These are phyloP conservation scores for Coniochaeta sp. DNA, from an alignment of 2,329 filamentous ascomycete species.

Conservation along the genomic window DNA sequence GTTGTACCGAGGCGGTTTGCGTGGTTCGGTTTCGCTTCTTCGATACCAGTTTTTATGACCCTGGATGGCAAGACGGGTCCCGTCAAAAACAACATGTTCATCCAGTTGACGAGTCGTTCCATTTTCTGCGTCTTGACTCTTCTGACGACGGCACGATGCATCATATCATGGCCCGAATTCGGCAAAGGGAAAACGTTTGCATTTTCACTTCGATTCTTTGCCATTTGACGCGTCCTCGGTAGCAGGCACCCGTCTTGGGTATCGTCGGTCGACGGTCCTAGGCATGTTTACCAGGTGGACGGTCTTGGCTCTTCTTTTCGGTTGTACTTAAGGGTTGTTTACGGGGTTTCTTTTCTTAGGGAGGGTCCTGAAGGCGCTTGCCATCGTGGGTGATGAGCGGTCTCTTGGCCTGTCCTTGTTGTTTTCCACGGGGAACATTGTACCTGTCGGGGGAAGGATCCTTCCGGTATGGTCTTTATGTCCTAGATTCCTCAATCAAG, in stretches of 20 bases:
- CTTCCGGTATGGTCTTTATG: not conserved
- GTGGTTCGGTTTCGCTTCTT: slow-evolving; percentile 1
- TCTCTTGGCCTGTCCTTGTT: not conserved
- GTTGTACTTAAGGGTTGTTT: not conserved
- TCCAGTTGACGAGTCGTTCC: not conserved
- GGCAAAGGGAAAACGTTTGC: not conserved
- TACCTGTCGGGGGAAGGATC: not conserved
- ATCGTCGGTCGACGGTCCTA: not conserved
- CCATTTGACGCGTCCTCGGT: not conserved
- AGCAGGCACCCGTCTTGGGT: not conserved
- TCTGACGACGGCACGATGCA: not conserved
- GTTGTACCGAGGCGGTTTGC: slow-evolving; percentile 9
- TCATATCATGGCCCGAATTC: not conserved
- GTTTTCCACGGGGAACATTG: not conserved
- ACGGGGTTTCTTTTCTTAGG: not conserved
- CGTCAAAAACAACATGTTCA: not conserved
- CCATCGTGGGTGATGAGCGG: not conserved
- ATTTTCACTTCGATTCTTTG: not conserved
- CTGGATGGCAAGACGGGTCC: not conserved
- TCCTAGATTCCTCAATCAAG: not conserved
- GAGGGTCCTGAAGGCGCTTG: not conserved
- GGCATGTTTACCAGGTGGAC: not conserved
- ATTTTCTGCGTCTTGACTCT: not conserved
- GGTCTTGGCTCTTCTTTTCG: not conserved
- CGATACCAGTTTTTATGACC: not conserved